Evolutionary conservation across 495 filamentous ascomycete genomes (phyloP), one percentile per base, ranked within the genome.

Genomic region (Hyaloscypha finlandica): DNA sequence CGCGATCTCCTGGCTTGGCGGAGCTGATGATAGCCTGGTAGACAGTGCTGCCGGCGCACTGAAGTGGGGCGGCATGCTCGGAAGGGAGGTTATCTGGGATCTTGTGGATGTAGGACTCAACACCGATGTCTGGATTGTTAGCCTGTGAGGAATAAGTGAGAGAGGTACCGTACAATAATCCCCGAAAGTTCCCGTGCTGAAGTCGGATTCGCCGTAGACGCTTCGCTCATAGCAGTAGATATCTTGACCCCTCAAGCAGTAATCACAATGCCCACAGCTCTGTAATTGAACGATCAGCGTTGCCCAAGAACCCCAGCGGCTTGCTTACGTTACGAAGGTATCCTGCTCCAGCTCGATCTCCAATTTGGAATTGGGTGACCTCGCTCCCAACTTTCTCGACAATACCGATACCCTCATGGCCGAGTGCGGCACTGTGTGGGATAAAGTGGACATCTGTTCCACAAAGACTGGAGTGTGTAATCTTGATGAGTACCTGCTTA

Each of bases 21-120:
- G 4, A 9, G 19, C 14, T 6, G 25, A 77, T 81, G 2, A 86
- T 71, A 6, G 79, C 83, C 4, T 77, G 67, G 71, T 85, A 85
- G 20, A 84, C 81, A 1, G 84, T 86, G 35, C 81, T 77, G 14
- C 83, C 84, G 30, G 81, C 84, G 71, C 83, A 86, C 70, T 85
- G 81, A 70, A 86, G 82, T 6, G 87, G 87, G 0, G 87, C 86
- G 8, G 87, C 87, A 25, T 78, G 74, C 37, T 80, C 85, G 6
- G 81, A 84, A 35, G 76, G 71, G 5, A 89, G 74, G 6, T 65
- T 69, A 6, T 86, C 85, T 1, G 87, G 87, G 70, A 90, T 88
- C 8, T 30, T 58, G 55, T 68, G 66, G 30, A 71, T 5, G 33
- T 59, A 71, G 39, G 66, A 66, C 61, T 71, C 70, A 3, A 45